Evolutionary conservation across 306 rosid genomes (phyloP), one percentile per base, ranked within the genome.

Genomic region (Clitoria ternatea): DNA sequence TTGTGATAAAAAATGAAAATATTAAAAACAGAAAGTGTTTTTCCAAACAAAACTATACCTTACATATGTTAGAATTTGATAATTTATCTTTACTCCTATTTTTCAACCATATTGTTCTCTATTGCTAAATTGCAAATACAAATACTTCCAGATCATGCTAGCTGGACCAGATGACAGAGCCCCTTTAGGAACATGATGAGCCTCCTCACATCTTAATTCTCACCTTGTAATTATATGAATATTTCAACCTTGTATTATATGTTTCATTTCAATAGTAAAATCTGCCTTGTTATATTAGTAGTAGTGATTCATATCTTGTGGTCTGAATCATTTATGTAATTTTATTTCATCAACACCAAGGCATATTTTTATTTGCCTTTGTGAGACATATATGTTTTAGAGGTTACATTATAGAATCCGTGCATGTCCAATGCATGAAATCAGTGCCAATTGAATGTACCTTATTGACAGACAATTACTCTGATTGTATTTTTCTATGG

Each of bases 151-250:
- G 98, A 89, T 94, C 78, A 81, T 89, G 87, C 87, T 94, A 69
- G 94, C 96, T 15, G 97, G 98, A 62, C 98, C 98, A 12, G 95
- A 87, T 66, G 97, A 91, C 86, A 88, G 96, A 81, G 85, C 91
- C 75, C 79, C 91, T 50, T 56, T 79, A 66, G 92, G 90, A 55
- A 85, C 89, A 61, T 81, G 82, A 85, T 59, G 69, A 78, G 69
- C 42, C 67, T 72, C 43, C 47, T 59, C 26, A 47, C 54, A 62
- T 69, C 43, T 33, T 40, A 52, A 48, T 22, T 27, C 29, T 18
- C 26, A 56, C 48, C 19, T 40, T 89, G 98, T 88, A 85, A 73
- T 81, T 83, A 88, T 65, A 63, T 55, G 77, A 74, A 47, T 53
- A 79, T 52, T 64, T 60, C 50, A 57, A 47, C 45, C 42, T 54